A percentile compares a stretch with the other conserved stretches of the same genome.
Evolutionary conservation across 2,329 filamentous ascomycete genomes (phyloP).

Genomic region (Sporothrix inflata): DNA sequence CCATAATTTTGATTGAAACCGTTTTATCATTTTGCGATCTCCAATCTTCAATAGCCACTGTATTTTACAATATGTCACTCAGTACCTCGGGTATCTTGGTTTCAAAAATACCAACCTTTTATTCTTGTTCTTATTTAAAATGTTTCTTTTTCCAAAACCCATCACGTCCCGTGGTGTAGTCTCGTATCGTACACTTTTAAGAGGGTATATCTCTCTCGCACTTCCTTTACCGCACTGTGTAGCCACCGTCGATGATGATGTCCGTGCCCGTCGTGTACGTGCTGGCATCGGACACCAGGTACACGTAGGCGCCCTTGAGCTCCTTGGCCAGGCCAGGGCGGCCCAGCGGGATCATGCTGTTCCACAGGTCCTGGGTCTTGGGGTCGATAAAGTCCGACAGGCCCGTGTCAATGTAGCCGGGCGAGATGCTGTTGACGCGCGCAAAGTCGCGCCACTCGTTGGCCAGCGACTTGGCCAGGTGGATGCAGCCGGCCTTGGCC

Average conservation of each 20-base stretch:
- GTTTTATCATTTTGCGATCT: not conserved
- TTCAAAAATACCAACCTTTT: not conserved
- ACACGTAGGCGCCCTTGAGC: conserved; percentile 81
- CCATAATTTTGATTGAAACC: not conserved
- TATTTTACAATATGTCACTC: too few relatives aligned
- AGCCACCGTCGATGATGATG: conserved; percentile 76
- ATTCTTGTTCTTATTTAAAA: not conserved
- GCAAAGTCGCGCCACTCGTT: conserved; percentile 79
- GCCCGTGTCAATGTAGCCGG: conserved; percentile 76
- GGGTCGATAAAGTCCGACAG: conserved; percentile 66
- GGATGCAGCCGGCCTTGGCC: conserved; percentile 67
- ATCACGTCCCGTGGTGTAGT: not conserved
- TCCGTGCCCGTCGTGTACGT: conserved; percentile 79
- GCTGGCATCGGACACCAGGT: conserved; percentile 79
- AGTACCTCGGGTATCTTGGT: too few relatives aligned
- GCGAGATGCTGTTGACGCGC: conserved; percentile 71
- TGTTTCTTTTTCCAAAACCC: not conserved
- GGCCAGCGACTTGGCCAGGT: conserved; percentile 69
- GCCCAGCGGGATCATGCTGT: conserved; percentile 80
- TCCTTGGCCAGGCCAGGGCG: conserved; percentile 74
- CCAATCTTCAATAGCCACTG: too few relatives aligned
- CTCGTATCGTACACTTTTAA: not conserved
- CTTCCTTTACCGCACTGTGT: conserved; percentile 52
- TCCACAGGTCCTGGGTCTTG: conserved; percentile 74
- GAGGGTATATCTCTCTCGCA: not conserved